A percentile compares a stretch with the other conserved stretches of the same genome.
These are phyloP conservation scores for Penicillium concentricum DNA, from an alignment of 2,329 filamentous ascomycete genomes.

Conservation along the genomic window DNA sequence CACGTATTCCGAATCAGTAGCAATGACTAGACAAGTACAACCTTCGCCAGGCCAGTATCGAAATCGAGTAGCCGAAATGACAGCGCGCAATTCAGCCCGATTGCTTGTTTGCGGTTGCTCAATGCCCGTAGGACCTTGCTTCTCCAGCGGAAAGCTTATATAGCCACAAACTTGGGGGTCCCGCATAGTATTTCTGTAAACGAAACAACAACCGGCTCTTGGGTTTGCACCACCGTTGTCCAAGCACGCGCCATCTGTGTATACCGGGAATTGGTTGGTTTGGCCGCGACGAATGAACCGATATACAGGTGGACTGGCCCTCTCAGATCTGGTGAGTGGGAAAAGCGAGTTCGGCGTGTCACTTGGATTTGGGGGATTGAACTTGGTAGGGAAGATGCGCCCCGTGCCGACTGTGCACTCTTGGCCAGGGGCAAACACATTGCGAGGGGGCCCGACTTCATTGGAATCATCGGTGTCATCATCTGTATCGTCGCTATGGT, in stretches of 20 bases:
- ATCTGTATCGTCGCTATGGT: not conserved
- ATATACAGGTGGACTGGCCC: not conserved
- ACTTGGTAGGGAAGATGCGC: not conserved
- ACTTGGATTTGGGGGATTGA: not conserved
- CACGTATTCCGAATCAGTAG: constrained; percentile 56
- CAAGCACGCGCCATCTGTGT: not conserved
- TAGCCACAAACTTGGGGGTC: not conserved
- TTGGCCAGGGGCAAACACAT: not conserved
- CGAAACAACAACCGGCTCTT: not conserved
- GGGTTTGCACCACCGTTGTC: not conserved
- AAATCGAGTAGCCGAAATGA: constrained; percentile 51
- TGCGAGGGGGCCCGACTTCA: not conserved
- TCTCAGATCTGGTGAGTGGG: not conserved
- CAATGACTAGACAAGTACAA: constrained; percentile 49
- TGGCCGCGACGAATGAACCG: not conserved
- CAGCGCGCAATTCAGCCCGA: constrained; percentile 57
- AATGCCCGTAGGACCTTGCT: not conserved
- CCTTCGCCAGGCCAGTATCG: constrained; percentile 47
- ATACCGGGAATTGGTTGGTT: not conserved
- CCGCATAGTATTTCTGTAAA: not conserved
- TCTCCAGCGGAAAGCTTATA: not conserved
- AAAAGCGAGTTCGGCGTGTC: not conserved
- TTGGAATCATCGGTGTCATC: not conserved
- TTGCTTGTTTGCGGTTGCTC: constrained; percentile 48
- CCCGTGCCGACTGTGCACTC: not conserved